phyloP scores from a whole-genome alignment of 139 green algal species.

The Eudorina sp. region DNA sequence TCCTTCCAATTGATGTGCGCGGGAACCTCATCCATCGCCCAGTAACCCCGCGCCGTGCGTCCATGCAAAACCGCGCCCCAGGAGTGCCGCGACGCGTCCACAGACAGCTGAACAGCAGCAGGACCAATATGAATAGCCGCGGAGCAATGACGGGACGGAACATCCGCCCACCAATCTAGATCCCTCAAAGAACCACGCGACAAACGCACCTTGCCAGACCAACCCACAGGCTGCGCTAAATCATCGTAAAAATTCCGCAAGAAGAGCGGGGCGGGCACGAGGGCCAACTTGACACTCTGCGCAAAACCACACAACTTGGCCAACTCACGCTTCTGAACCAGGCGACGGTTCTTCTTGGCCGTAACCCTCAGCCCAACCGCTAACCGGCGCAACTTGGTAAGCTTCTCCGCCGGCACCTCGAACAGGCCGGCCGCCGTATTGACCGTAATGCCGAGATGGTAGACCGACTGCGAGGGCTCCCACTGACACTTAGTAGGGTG shows the following conservation, averaged over 20 bases:
- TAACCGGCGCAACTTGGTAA: background rate
- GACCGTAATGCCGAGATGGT: background rate
- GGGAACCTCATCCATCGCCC: background rate
- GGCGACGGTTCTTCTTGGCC: background rate
- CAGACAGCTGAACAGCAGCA: background rate
- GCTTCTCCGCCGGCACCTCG: background rate
- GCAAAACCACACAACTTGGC: no score
- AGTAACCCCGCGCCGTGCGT: background rate
- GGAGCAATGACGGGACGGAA: background rate
- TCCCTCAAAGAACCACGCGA: background rate
- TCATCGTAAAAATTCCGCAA: conserved; percentile 24
- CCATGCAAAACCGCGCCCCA: conserved; percentile 22
- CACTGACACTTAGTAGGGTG: conserved; percentile 11
- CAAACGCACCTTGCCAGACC: background rate
- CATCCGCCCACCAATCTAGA: conserved; percentile 4
- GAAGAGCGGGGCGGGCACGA: background rate
- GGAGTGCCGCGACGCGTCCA: background rate
- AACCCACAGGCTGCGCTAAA: background rate
- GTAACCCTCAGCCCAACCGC: background rate
- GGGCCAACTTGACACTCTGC: no score
- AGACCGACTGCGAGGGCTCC: background rate
- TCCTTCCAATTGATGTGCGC: conserved; percentile 28
- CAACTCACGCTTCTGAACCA: no score
- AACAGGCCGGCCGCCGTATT: background rate
- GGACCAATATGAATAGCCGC: background rate